A percentile compares a stretch with the other conserved stretches of the same genome.
Evolutionary conservation across 345 rosid genomes (phyloP).

Genomic region (Limnanthes douglasii): DNA sequence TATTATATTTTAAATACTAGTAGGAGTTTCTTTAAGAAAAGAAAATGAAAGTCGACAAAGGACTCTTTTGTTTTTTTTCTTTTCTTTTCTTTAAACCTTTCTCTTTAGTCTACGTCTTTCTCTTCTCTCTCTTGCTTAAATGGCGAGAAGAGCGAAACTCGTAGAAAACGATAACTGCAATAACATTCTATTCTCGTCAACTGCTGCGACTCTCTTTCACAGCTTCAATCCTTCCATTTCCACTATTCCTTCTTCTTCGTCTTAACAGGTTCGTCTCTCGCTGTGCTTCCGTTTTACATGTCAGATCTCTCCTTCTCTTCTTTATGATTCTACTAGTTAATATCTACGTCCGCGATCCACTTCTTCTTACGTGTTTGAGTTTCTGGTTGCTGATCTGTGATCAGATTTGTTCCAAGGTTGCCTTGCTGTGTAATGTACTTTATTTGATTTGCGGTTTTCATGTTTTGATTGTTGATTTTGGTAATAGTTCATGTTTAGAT

Average conservation of each 20-base stretch:
- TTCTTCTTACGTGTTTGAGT: neutral
- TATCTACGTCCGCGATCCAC: neutral
- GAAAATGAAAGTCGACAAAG: no score
- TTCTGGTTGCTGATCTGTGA: neutral
- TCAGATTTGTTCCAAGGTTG: no score
- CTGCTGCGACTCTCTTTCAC: neutral
- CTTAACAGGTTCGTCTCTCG: neutral
- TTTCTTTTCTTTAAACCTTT: neutral
- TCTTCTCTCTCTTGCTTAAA: neutral
- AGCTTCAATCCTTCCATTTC: neutral
- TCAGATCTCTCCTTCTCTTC: neutral
- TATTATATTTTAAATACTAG: no score
- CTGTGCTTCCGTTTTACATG: neutral
- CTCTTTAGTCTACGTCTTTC: constrained; percentile 3
- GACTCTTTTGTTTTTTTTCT: no score
- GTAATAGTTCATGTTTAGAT: no score
- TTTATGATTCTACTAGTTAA: neutral
- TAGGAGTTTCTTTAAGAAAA: no score
- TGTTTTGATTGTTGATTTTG: neutral
- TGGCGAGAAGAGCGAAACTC: constrained; percentile 2
- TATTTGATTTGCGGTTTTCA: neutral
- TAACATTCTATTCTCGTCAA: neutral
- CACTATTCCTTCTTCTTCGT: neutral
- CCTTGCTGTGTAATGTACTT: no score
- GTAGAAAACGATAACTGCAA: neutral